Percentiles rank a stretch among this genome's conserved stretches.
phyloP scores from a whole-genome alignment of 2,329 filamentous ascomycete species.

The Aureobasidium melanogenum region DNA sequence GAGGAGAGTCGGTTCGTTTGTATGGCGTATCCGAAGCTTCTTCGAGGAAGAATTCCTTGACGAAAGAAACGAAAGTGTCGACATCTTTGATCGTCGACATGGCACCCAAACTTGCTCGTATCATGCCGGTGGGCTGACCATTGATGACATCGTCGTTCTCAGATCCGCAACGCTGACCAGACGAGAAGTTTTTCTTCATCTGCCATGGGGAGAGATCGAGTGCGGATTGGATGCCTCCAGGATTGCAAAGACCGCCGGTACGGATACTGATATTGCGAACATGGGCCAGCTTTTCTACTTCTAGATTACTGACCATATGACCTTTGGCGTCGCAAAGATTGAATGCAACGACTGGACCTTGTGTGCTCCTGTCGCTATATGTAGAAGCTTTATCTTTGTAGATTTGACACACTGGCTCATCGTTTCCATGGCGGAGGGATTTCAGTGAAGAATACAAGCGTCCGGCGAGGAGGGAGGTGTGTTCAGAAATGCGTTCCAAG shows the following conservation, averaged over 20 bases:
- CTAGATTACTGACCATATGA: constrained; percentile 69
- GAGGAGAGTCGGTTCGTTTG: neutral
- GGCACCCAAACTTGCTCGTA: constrained; percentile 78
- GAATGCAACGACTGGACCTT: constrained; percentile 75
- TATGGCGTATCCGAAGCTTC: constrained; percentile 5
- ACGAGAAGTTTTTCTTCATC: constrained; percentile 73
- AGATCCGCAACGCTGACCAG: constrained; percentile 74
- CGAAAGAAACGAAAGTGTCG: constrained; percentile 49
- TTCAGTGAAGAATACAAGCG: constrained; percentile 51
- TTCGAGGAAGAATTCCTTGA: constrained; percentile 27
- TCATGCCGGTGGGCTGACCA: constrained; percentile 80
- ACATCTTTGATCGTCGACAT: constrained; percentile 80
- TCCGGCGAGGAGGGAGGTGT: constrained; percentile 58
- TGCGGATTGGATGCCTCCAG: constrained; percentile 70
- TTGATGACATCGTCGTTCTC: constrained; percentile 76
- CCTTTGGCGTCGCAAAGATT: constrained; percentile 64
- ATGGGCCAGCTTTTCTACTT: constrained; percentile 79
- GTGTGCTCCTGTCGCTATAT: constrained; percentile 36
- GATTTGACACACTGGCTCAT: constrained; percentile 53
- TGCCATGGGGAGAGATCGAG: constrained; percentile 70
- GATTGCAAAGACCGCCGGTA: constrained; percentile 86
- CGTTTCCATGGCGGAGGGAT: constrained; percentile 60
- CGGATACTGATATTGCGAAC: constrained; percentile 75
- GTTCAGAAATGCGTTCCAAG: constrained; percentile 59
- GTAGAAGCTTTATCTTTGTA: constrained; percentile 41